A percentile compares a stretch with the other conserved stretches of the same genome.
Conservation (phyloP, 106 monocot genomes). For the Vanilla planifolia region DNA sequence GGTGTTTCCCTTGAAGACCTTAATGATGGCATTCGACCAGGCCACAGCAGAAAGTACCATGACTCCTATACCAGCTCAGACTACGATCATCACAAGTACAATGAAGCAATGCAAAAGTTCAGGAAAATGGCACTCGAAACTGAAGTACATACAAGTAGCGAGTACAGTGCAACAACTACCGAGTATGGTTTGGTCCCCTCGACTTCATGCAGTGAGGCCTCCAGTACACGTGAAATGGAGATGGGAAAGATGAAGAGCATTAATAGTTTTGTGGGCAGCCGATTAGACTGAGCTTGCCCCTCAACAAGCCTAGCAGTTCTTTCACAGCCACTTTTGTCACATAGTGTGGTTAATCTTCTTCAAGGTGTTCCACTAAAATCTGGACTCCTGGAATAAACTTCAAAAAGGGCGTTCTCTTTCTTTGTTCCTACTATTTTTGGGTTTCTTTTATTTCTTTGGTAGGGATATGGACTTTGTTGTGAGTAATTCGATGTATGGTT, state of each 20-base stretch:
- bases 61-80: constrained; percentile 16
- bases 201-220: constrained; percentile 14
- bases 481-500: no score
- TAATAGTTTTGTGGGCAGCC: not conserved
- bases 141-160: constrained; percentile 17
- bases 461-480: no score
- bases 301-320: no score
- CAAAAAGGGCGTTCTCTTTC: no score
- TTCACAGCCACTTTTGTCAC: no score
- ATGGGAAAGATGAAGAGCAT: constrained; percentile 18
- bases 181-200: constrained; percentile 31
- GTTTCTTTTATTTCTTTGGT: no score
- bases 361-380: no score
- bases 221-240: constrained; percentile 20
- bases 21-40: constrained; percentile 30
- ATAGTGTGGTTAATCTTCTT: no score
- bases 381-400: no score
- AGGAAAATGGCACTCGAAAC: constrained; percentile 31
- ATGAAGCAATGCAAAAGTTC: constrained; percentile 20
- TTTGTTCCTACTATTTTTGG: no score
- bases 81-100: constrained; percentile 14
- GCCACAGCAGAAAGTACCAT: constrained; percentile 22
- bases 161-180: constrained; percentile 39
- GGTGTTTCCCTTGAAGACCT: constrained; percentile 34
- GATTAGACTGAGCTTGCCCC: not conserved